Evolutionary conservation across 2,329 filamentous ascomycete species (phyloP), one percentile per base, ranked within the genome.

Genomic region (Paecilomyces sp.): DNA sequence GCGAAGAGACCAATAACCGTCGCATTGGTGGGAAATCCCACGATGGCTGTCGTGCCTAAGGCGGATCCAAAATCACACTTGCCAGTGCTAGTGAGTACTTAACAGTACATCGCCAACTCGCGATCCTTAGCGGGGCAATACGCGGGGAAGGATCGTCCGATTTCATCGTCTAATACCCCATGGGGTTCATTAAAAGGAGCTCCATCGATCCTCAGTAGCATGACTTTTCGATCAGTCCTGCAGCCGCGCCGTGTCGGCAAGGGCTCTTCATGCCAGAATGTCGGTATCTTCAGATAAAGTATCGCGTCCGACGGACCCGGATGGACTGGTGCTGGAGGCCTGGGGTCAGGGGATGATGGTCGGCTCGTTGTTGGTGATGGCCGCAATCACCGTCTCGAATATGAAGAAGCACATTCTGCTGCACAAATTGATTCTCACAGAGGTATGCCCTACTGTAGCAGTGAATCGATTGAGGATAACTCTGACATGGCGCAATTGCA

Each of bases 281-380:
- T 33, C 52, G 6, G 15, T 54, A 54, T 55, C 54, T 33, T 53
- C 51, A 53, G 51, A 53, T 25, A 25, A 22, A 56, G 54, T 56
- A 13, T 53, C 30, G 15, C 55, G 58, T 31, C 68, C 68, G 36
- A 66, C 61, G 3, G 62, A 70, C 31, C 66, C 68, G 2, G 70
- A 77, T 58, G 72, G 69, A 8, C 64, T 77, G 54, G 71, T 76
- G 18, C 68, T 80, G 6, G 79, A 81, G 63, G 76, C 77, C 60
- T 81, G 79, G 79, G 76, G 75, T 1, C 78, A 81, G 61, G 79
- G 79, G 33, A 71, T 78, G 59, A 78, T 82, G 78, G 70, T 82
- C 1, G 80, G 80, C 8, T 75, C 76, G 8, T 61, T 82, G 58
- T 63, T 82, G 25, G 77, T 82, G 57, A 81, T 82, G 79, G 70